Evolutionary conservation across 495 filamentous ascomycete genomes (phyloP), one percentile per base, ranked within the genome.

Genomic region (Symbiotaphrina buchneri): DNA sequence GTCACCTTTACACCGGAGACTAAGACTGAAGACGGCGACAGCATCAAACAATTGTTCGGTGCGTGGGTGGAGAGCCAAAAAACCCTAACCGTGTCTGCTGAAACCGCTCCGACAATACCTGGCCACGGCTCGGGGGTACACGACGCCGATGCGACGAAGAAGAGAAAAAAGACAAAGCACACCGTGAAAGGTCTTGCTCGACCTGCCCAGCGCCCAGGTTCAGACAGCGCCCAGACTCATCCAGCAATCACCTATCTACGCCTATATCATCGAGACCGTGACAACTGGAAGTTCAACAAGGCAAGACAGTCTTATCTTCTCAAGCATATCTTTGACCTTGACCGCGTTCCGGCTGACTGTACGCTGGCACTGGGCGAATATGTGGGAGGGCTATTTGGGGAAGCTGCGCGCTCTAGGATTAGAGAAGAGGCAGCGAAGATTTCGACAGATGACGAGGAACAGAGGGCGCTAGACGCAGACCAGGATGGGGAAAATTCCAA

Each of bases 281-380:
- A 58, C 0, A 55, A 51, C 22, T 93, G 83, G 83, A 93, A 91
- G 49, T 93, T 93, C 55, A 84, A 84, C 56, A 93, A 93, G 55
- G 74, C 72, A 33, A 65, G 76, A 44, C 80, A 91, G 52, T 76
- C 68, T 10, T 64, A 74, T 33, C 51, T 93, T 10, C 65, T 93
- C 47, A 84, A 83, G 53, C 68, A 87, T 45, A 48, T 78, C 15
- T 78, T 84, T 42, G 68, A 75, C 34, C 46, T 68, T 28, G 55
- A 68, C 29, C 55, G 56, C 21, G 63, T 91, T 11, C 78, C 80
- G 0, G 49, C 67, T 6, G 47, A 55, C 30, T 67, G 80, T 44
- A 65, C 74, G 34, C 39, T 56, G 13, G 57, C 67, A 6, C 65
- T 91, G 17, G 57, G 71, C 36, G 47, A 56, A 14, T 91, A 91